Base-by-base conservation (phyloP, 139 green algal species). In the Mesotaenium endlicherianum region DNA sequence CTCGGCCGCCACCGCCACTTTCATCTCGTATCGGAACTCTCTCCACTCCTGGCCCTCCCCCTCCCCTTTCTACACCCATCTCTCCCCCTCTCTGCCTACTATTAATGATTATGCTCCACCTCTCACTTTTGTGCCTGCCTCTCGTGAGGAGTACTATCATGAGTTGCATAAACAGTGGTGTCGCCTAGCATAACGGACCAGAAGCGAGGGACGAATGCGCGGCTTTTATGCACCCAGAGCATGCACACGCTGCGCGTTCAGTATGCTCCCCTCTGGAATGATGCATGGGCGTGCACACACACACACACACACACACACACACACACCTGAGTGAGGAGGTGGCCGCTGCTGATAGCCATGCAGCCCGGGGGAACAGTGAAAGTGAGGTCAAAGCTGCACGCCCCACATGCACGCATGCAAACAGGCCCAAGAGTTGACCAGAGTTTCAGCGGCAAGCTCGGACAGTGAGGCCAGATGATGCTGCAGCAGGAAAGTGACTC, bases 1-100 rank as follows among this genome's bases (percentile, higher is more conserved):
- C 42, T 55, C 4, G 16, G 77, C 77, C 53, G 57, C 57, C 20
- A 74, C 55, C 36, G 77, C 53, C 44, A 84, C 45, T 41, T 78
- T 30, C 31, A 84, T 43, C 57, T 79, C 26, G 44, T 84, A 84
- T 16, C 14, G 26, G 34, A 72, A 72, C 2, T 16, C 42, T 16
- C 42, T 31, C 8, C 8, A 26, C n/a, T 0, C 14, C 16, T 26
- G 60, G 26, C n/a, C 31, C 0, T 31, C 6, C 38, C 36, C 30
- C 60, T 44, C 60, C 41, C 20, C 16, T 16, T 57, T 57, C 11
- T 8, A 26, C 47, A 57, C 47, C 8, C 8, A 8, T 26, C 11
- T 57, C 47, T 26, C 11, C 47, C 47, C 47, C 47, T 8, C 11
- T 57, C 47, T 57, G 47, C 47, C 47, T 57, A 26, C 47, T 26